A percentile compares a stretch with the other conserved stretches of the same genome.
Conservation (phyloP, 1,284 basidiomycete species). For the Taiwanofungus camphoratus region DNA sequence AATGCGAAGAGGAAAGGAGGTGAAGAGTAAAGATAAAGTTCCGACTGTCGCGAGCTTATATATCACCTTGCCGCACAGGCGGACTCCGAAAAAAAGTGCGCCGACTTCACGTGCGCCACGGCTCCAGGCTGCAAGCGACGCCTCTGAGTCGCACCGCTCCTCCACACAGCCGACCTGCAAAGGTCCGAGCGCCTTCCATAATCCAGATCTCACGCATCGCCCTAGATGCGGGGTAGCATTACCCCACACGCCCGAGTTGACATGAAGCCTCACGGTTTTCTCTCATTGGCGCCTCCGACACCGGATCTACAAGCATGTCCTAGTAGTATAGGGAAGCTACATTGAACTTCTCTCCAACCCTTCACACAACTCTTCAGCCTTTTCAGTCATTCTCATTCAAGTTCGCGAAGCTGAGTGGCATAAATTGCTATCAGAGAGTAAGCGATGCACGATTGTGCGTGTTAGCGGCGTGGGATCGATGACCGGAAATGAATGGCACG, state of each 20-base stretch:
- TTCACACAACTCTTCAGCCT: slow-evolving; percentile 9
- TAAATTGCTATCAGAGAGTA: slow-evolving; percentile 45
- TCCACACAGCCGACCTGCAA: slow-evolving; percentile 9
- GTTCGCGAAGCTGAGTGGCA: slow-evolving; percentile 57
- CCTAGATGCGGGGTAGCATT: slow-evolving; percentile 5
- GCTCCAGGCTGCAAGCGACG: not conserved
- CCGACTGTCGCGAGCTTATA: slow-evolving; percentile 20
- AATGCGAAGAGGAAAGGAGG: slow-evolving; percentile 28
- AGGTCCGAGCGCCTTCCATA: not conserved
- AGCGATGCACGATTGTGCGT: slow-evolving; percentile 23
- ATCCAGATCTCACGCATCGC: not conserved
- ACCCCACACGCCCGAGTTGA: slow-evolving; percentile 5
- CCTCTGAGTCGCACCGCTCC: slow-evolving; percentile 6
- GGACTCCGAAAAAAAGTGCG: slow-evolving; percentile 27
- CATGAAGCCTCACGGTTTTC: not conserved
- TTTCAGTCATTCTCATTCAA: slow-evolving; percentile 34
- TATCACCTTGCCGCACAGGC: slow-evolving; percentile 16
- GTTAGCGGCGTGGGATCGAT: slow-evolving; percentile 19
- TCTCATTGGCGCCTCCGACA: slow-evolving; percentile 5
- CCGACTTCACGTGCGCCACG: slow-evolving; percentile 21
- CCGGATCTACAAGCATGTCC: slow-evolving; percentile 11
- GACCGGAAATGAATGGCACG: slow-evolving; percentile 32
- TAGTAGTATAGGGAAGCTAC: slow-evolving; percentile 1
- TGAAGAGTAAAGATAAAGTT: slow-evolving; percentile 26
- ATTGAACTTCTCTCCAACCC: slow-evolving; percentile 10